Evolutionary conservation across 2,329 filamentous ascomycete species (phyloP).

Genomic region (Fusarium pseudograminearum): DNA sequence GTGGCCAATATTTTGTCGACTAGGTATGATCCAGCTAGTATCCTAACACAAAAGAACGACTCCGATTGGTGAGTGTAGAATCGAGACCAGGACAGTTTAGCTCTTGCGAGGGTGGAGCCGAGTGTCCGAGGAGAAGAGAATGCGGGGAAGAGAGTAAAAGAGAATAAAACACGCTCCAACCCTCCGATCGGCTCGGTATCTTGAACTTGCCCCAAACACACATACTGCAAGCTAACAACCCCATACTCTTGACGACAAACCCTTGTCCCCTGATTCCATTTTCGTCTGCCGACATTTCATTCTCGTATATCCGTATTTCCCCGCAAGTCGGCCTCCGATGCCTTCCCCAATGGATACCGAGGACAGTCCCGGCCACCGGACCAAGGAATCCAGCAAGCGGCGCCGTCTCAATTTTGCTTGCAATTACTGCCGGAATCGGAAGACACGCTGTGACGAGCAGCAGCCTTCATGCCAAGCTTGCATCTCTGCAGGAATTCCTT

Average conservation of each 20-base stretch:
- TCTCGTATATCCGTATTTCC: background rate
- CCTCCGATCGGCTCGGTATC: constrained; percentile 29
- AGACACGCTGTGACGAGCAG: constrained; percentile 13
- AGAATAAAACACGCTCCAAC: constrained; percentile 4
- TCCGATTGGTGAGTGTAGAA: constrained; percentile 4
- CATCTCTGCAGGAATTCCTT: background rate
- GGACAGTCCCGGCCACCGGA: constrained; percentile 8
- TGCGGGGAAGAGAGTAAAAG: constrained; percentile 8
- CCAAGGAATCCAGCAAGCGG: background rate
- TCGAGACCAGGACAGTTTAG: background rate
- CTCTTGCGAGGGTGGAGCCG: constrained; percentile 25
- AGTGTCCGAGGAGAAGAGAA: constrained; percentile 3
- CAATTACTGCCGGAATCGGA: constrained; percentile 19
- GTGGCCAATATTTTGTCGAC: background rate
- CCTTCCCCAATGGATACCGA: constrained; percentile 24
- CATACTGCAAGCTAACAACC: background rate
- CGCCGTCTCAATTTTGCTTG: constrained; percentile 27
- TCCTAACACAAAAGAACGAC: background rate
- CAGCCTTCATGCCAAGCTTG: constrained; percentile 14
- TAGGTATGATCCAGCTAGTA: background rate
- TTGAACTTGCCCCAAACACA: background rate
- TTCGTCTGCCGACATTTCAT: background rate
- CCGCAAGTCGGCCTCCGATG: constrained; percentile 9
- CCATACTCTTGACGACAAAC: background rate
- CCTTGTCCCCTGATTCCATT: background rate